A percentile compares a stretch with the other conserved stretches of the same genome.
phyloP scores from a whole-genome alignment of 768 basidiomycete genomes.

The Cyclocybe aegerita region DNA sequence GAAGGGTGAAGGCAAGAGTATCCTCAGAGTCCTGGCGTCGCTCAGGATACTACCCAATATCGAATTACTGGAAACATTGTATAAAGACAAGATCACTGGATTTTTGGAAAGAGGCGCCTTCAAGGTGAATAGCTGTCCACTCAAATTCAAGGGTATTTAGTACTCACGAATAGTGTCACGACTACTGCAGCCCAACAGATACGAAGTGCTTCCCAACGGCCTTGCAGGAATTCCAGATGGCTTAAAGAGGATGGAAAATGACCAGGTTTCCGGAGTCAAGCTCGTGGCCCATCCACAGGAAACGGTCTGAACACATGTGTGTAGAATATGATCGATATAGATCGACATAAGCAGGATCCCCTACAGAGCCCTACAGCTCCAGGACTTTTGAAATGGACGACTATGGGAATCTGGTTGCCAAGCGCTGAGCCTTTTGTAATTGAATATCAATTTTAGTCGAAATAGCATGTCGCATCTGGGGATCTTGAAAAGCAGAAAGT shows the following conservation, averaged over 20 bases:
- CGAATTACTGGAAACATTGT: conserved; percentile 13
- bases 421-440: too few species aligned
- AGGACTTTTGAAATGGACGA: too few species aligned
- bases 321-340: too few species aligned
- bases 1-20: conserved; percentile 8
- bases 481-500: too few species aligned
- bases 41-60: conserved; percentile 13
- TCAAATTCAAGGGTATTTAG: not conserved
- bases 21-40: conserved; percentile 8
- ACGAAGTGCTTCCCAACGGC: conserved; percentile 41
- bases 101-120: conserved; percentile 17
- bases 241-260: conserved; percentile 36
- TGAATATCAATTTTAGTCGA: too few species aligned
- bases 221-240: conserved; percentile 40
- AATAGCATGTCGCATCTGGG: too few species aligned
- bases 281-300: conserved; percentile 33
- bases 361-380: too few species aligned
- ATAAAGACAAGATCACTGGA: conserved; percentile 10
- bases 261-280: conserved; percentile 42
- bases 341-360: too few species aligned
- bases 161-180: not conserved
- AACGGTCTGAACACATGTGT: conserved; percentile 5
- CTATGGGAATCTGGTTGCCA: too few species aligned
- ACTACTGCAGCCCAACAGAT: conserved; percentile 36
- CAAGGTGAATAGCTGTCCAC: conserved; percentile 10